Evolutionary conservation across 2,329 filamentous ascomycete genomes (phyloP).

Genomic region (Hypoxylon sp.): DNA sequence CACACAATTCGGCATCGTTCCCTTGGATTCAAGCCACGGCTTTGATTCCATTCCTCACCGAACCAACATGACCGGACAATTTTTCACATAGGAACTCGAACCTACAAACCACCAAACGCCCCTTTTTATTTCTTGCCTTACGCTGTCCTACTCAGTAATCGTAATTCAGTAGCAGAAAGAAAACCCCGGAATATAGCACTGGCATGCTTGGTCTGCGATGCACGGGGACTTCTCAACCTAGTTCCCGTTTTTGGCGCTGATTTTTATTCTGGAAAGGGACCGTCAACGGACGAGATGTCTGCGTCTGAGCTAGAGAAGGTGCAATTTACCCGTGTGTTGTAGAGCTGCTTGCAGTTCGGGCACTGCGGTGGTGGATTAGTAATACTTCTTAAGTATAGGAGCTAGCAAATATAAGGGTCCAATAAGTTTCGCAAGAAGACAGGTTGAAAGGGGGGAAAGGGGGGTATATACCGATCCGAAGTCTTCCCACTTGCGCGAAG

Average conservation of each 20-base stretch:
- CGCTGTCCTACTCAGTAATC: background rate
- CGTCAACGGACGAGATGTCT: background rate
- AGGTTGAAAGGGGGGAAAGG: background rate
- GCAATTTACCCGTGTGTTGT: conserved; percentile 31
- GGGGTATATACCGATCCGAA: conserved; percentile 24
- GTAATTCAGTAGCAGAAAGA: background rate
- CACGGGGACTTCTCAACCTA: background rate
- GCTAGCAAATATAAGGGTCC: background rate
- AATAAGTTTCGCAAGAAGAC: background rate
- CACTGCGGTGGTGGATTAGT: conserved; percentile 11
- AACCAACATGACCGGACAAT: background rate
- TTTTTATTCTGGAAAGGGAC: background rate
- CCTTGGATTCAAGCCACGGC: background rate
- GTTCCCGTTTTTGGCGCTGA: no score
- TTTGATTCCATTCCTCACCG: background rate
- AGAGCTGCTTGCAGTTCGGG: conserved; percentile 30
- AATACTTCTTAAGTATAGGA: background rate
- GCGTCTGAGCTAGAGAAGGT: background rate
- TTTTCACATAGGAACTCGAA: background rate
- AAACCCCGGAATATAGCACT: background rate
- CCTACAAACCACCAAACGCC: background rate
- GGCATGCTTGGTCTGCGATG: background rate
- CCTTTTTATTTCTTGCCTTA: no score
- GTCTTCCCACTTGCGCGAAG: conserved; percentile 23
- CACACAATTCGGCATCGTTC: background rate